Evolutionary conservation across 805 yeast genomes (phyloP).

Genomic region (Wickerhamomyces xylosicus): DNA sequence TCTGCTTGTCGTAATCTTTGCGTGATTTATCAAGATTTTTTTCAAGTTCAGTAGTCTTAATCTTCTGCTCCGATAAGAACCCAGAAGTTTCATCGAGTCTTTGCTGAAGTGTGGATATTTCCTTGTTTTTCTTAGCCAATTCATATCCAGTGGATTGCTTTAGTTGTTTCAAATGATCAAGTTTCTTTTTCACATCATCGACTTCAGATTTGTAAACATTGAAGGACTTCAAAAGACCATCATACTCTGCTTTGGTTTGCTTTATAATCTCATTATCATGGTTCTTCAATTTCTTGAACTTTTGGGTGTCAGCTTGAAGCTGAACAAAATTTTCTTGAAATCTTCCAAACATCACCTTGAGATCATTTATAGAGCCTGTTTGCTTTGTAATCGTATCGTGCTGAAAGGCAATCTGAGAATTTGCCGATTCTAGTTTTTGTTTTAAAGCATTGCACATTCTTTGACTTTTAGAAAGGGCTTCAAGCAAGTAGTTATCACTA

Average conservation of each 20-base stretch:
- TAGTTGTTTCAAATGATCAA: conserved; percentile 17
- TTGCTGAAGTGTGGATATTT: conserved; percentile 23
- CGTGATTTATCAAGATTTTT: conserved; percentile 13
- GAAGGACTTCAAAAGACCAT: conserved; percentile 10
- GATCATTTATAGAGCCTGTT: conserved; percentile 14
- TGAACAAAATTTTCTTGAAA: conserved; percentile 15
- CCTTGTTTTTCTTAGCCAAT: conserved; percentile 20
- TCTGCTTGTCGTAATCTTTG: conserved; percentile 9
- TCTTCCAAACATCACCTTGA: conserved; percentile 14
- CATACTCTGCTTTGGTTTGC: conserved; percentile 18
- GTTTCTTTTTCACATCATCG: conserved; percentile 11
- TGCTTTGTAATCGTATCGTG: conserved; percentile 15
- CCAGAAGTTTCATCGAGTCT: conserved; percentile 35
- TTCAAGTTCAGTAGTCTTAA: conserved; percentile 23
- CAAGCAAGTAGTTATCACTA: conserved; percentile 26
- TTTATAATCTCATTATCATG: conserved; percentile 13
- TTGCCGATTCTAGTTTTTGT: conserved; percentile 21
- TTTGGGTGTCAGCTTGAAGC: conserved; percentile 15
- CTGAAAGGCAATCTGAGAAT: conserved; percentile 18
- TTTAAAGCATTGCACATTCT: conserved; percentile 23
- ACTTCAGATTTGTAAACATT: conserved; percentile 15
- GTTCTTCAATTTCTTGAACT: conserved; percentile 16
- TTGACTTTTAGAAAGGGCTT: conserved; percentile 30
- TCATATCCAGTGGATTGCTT: conserved; percentile 16
- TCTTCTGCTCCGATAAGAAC: conserved; percentile 35